These are phyloP conservation scores for Uronychia binucleata DNA, from an alignment of 73 alveolate species.

Conservation along the genomic window DNA sequence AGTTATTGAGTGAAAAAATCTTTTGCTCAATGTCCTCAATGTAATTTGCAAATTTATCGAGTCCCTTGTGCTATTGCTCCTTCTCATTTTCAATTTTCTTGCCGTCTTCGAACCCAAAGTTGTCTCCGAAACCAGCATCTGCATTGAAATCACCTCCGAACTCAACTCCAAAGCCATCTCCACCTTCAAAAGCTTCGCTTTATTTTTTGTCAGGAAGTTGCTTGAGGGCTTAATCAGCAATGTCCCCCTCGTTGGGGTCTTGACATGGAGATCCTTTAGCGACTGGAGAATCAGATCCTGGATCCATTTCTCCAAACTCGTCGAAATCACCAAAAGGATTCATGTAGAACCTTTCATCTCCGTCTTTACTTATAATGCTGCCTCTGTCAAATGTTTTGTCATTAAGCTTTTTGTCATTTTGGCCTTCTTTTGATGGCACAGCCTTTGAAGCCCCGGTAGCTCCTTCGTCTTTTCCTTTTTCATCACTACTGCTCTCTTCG, in stretches of 20 bases:
- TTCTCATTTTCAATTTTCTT: no score
- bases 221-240: no score
- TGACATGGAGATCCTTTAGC: neutral
- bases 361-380: neutral
- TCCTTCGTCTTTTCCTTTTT: neutral
- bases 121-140: neutral
- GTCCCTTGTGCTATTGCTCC: neutral
- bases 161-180: neutral
- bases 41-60: constrained; percentile 25
- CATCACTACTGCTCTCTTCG: neutral
- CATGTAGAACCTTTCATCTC: neutral
- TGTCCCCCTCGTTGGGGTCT: neutral
- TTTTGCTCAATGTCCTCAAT: constrained; percentile 15
- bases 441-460: neutral
- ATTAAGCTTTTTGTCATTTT: neutral
- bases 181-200: neutral
- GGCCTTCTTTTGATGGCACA: neutral
- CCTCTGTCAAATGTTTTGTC: neutral
- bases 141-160: neutral
- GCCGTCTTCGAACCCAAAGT: no score
- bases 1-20: constrained; percentile 5
- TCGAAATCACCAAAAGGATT: neutral
- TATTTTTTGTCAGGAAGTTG: neutral
- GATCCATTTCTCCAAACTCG: neutral
- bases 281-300: neutral